Evolutionary conservation across 1,284 basidiomycete genomes (phyloP).

Genomic region (Cutaneotrichosporon cavernicola): DNA sequence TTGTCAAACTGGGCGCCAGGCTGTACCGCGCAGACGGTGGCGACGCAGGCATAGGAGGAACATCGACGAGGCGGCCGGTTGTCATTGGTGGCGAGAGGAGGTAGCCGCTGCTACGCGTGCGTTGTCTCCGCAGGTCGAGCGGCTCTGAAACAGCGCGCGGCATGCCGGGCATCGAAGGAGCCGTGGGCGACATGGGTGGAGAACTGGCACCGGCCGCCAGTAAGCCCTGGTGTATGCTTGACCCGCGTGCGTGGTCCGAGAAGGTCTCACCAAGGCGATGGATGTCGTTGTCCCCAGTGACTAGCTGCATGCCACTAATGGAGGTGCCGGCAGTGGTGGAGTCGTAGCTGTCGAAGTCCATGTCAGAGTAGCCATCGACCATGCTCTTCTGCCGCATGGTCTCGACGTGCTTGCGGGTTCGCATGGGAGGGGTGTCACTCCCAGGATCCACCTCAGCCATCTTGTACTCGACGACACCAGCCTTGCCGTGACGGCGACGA

Average conservation of each 20-base stretch:
- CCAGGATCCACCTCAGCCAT: constrained; percentile 22
- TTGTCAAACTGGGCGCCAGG: background rate
- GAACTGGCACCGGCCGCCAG: background rate
- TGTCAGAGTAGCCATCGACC: constrained; percentile 51
- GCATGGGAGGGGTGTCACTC: constrained; percentile 28
- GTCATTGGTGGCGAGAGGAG: background rate
- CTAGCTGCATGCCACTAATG: constrained; percentile 37
- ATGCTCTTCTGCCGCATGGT: constrained; percentile 49
- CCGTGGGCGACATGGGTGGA: background rate
- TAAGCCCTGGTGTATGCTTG: constrained; percentile 20
- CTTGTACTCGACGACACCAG: constrained; percentile 39
- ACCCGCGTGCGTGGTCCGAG: constrained; percentile 20
- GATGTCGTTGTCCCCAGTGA: constrained; percentile 29
- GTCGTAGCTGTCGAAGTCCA: constrained; percentile 45
- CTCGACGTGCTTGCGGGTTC: constrained; percentile 44
- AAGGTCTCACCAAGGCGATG: constrained; percentile 4
- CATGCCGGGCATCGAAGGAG: background rate
- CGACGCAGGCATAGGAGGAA: background rate
- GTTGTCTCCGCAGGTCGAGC: background rate
- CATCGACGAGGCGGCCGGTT: constrained; percentile 1
- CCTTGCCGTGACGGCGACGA: constrained; percentile 44
- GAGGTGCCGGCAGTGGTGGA: constrained; percentile 40
- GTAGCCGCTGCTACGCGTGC: background rate
- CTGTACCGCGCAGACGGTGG: background rate
- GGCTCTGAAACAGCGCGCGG: constrained; percentile 2